Base-by-base conservation (phyloP, 2,329 filamentous ascomycete genomes). In the Geosmithia flava region DNA sequence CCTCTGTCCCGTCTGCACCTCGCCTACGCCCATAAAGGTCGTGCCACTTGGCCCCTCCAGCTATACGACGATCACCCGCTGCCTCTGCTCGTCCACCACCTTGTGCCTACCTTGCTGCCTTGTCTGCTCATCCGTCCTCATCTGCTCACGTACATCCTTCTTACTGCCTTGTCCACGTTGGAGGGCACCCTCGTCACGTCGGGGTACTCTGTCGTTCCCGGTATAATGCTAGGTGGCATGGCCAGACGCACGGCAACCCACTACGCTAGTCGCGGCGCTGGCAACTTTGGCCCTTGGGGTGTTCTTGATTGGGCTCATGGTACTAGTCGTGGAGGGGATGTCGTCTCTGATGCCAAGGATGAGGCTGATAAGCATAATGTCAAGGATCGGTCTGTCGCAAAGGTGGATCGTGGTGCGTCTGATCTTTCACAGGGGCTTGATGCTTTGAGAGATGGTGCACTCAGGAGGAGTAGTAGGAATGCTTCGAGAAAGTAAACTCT, bases 1-100 rank as follows among this genome's bases (percentile, higher is more conserved):
- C 10, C 33, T 3, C 50, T 76, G 20, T 67, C 69, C 7, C 60
- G 54, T 6, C 63, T 72, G 46, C 69, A 78, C 59, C 51, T 57
- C 45, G 46, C 55, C 47, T 72, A 69, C 58, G 67, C 68, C 56
- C 80, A 87, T 64, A 63, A 69, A 45, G 67, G 76, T 49, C 49
- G 45, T 13, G 60, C 61, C 20, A 69, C 75, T 2, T 77, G 81
- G 0, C 71, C 87, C 20, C 71, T 87, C 20, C 68, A 75, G 42
- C 71, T 83, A 8, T 76, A 80, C 51, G 78, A 83, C 50, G 83
- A 88, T 61, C 82, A 88, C 57, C 84, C 85, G 0, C 53, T 79
- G 0, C 74, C 80, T 1, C 75, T 83, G 45, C 64, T 87, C 7
- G 62, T 87, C 1, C 71, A 76, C 51, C 76, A 76, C 45, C 79